A percentile compares a stretch with the other conserved stretches of the same genome.
Evolutionary conservation across 164 flowering plant genomes (phyloP).

Genomic region (Magnolia officinalis): DNA sequence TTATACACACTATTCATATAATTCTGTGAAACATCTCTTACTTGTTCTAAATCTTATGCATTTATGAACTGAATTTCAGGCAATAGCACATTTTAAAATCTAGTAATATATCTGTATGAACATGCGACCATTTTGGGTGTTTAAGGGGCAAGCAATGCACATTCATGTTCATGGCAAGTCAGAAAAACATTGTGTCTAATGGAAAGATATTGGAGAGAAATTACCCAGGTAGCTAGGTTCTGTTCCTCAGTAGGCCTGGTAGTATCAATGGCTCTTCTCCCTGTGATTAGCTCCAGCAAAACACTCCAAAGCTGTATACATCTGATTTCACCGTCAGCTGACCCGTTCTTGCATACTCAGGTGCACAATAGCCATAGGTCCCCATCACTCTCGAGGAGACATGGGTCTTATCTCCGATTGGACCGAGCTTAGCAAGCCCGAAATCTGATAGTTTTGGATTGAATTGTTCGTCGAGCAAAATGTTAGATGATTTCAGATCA

Average conservation of each 20-base stretch:
- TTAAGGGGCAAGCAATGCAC: background rate
- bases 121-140: background rate
- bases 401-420: conserved; percentile 36
- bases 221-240: conserved; percentile 71
- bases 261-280: conserved; percentile 65
- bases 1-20: too few species aligned
- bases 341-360: conserved; percentile 54
- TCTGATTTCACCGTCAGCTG: conserved; percentile 57
- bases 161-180: background rate
- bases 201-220: background rate
- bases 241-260: conserved; percentile 50
- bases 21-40: too few species aligned
- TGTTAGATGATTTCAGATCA: conserved; percentile 58
- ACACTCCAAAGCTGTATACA: conserved; percentile 74
- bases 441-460: conserved; percentile 61
- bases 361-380: conserved; percentile 68
- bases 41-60: too few species aligned
- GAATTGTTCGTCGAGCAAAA: conserved; percentile 45
- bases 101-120: background rate
- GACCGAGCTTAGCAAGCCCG: conserved; percentile 59
- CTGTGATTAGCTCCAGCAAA: conserved; percentile 60
- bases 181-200: background rate
- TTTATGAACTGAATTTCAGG: background rate
- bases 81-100: background rate
- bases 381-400: conserved; percentile 60